Base-by-base conservation (phyloP, 2,329 filamentous ascomycete genomes). In the Thielaviopsis ethacetica region DNA sequence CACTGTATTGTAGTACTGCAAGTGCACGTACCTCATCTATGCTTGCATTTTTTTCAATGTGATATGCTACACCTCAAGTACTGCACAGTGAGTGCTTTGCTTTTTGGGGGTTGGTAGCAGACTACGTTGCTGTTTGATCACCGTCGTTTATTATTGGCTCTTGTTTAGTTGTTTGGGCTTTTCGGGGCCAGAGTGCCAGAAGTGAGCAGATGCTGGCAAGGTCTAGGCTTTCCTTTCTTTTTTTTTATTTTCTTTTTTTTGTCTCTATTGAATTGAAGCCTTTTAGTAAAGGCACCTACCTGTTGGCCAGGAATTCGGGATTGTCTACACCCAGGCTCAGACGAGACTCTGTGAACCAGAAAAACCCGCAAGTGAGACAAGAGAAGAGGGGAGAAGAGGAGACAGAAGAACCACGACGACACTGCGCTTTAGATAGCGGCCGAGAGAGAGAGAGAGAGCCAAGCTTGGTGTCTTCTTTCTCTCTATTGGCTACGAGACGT, bases 71-170 rank as follows among this genome's bases (percentile, higher is more conserved):
- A 10, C 15, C 2, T n/a, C 13, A 15, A 44, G 38, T 44, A 10
- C 38, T 41, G 10, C 3, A 13, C 13, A 17, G 10, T 13, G n/a
- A 17, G 9, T 41, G 34, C 15, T 41, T 12, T n/a, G n/a, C n/a
- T n/a, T n/a, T n/a, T n/a, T n/a, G n/a, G n/a, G n/a, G 34, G 10
- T 3, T 17, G n/a, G 9, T 34, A n/a, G 22, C 21, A 26, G 27
- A 19, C 19, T 10, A 17, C 22, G 26, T 30, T 51, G 5, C n/a
- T 47, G 58, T 49, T 58, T 60, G 38, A 54, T 60, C 59, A 27
- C 34, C 55, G 15, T 22, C 26, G 10, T 21, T 17, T 60, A 24
- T 51, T 54, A 47, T 54, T 60, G 38, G 13, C 5, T 17, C 15
- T 27, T 53, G 30, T 9, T 12, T 3, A n/a, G 38, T 44, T 49